These are phyloP conservation scores for Stephania yunnanensis DNA, from an alignment of 164 flowering plant genomes.

Conservation along the genomic window DNA sequence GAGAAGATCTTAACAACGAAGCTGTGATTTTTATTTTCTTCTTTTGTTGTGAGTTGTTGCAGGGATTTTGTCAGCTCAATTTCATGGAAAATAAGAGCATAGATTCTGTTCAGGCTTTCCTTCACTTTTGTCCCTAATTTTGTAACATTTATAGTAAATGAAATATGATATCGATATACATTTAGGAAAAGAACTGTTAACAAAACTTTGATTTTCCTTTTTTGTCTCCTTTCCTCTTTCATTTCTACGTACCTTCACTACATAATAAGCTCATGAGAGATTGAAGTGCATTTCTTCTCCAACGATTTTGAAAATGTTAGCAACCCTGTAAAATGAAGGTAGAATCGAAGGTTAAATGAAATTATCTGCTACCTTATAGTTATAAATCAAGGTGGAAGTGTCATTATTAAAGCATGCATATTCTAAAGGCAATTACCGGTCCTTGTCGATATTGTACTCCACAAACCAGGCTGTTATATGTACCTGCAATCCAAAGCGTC, in stretches of 20 bases:
- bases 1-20: too few relatives aligned
- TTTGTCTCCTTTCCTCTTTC: neutral
- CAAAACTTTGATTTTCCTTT: neutral
- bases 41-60: too few relatives aligned
- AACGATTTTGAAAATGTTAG: constrained; percentile 39
- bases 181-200: neutral
- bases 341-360: neutral
- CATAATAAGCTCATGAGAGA: constrained; percentile 23
- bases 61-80: too few relatives aligned
- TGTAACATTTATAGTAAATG: neutral
- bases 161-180: too few relatives aligned
- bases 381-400: neutral
- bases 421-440: constrained; percentile 38
- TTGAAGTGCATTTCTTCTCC: constrained; percentile 57
- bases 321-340: constrained; percentile 32
- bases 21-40: too few relatives aligned
- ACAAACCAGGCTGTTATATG: constrained; percentile 67
- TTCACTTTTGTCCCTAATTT: neutral
- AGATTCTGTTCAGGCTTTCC: too few relatives aligned
- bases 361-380: neutral
- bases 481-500: constrained; percentile 41
- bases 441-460: constrained; percentile 52
- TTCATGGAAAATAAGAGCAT: too few relatives aligned
- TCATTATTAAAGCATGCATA: neutral
- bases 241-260: neutral